Evolutionary conservation across 345 rosid genomes (phyloP).

Genomic region (Euclidium syriacum): DNA sequence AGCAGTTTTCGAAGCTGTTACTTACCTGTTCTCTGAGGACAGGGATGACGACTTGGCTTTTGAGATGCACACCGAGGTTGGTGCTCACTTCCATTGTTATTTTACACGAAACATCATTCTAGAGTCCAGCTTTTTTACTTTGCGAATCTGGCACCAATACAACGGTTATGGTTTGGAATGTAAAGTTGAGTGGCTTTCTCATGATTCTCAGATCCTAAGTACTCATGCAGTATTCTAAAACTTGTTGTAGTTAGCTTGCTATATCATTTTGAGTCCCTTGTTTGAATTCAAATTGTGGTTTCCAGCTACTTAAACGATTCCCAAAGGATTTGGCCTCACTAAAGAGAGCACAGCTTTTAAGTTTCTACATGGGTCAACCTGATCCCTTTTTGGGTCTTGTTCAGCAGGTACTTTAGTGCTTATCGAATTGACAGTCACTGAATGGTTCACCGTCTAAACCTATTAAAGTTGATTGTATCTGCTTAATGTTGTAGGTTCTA

Average conservation of each 20-base stretch:
- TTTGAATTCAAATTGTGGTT: constrained; percentile 8
- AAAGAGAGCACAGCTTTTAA: constrained; percentile 65
- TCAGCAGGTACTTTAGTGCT: constrained; percentile 47
- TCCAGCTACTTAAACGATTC: constrained; percentile 63
- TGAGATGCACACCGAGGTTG: constrained; percentile 60
- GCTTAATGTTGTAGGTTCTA: constrained; percentile 46
- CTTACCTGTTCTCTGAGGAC: constrained; percentile 47
- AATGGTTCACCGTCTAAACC: background rate
- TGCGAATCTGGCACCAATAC: background rate
- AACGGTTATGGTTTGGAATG: background rate
- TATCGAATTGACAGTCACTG: background rate
- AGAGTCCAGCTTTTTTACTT: background rate
- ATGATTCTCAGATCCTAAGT: background rate
- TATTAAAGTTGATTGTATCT: background rate
- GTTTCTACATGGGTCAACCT: constrained; percentile 79
- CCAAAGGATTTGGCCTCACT: constrained; percentile 70
- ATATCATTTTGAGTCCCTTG: background rate
- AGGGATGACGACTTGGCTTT: constrained; percentile 70
- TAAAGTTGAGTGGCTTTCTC: background rate
- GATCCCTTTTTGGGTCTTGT: constrained; percentile 56
- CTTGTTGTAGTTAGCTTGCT: background rate
- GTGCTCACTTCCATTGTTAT: background rate
- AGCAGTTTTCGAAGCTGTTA: constrained; percentile 56
- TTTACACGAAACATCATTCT: background rate
- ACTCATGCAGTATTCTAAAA: background rate